A percentile compares a stretch with the other conserved stretches of the same genome.
Conservation (phyloP, 148 eudicot genomes). For the Selenicereus undatus region DNA sequence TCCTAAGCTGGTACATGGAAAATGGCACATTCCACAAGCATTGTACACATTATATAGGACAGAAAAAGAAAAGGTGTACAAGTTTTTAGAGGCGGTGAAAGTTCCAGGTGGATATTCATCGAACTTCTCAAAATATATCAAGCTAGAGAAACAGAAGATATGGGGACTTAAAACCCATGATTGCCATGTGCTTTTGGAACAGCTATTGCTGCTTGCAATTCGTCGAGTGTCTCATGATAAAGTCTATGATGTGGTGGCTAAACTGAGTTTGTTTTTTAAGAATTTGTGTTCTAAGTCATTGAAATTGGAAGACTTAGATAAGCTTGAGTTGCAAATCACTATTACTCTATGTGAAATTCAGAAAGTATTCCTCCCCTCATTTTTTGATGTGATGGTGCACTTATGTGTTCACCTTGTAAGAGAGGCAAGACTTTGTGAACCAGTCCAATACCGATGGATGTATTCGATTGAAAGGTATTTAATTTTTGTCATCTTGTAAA, state of each 20-base stretch:
- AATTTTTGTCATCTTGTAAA: not conserved
- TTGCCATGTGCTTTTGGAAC: slow-evolving; percentile 1
- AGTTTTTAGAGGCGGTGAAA: too few relatives aligned
- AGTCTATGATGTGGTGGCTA: too few relatives aligned
- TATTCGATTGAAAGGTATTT: not conserved
- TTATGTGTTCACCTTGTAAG: not conserved
- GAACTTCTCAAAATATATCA: too few relatives aligned
- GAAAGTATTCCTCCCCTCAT: slow-evolving; percentile 1
- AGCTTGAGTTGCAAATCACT: not conserved
- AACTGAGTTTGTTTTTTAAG: slow-evolving; percentile 1
- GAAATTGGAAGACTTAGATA: not conserved
- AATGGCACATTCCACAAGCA: slow-evolving; percentile 2
- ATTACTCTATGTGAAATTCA: slow-evolving; percentile 4
- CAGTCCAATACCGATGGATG: too few relatives aligned
- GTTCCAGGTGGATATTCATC: too few relatives aligned
- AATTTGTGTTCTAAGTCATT: slow-evolving; percentile 4
- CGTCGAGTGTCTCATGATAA: too few relatives aligned
- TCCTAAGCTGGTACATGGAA: not conserved
- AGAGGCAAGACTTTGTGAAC: not conserved
- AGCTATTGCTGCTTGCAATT: too few relatives aligned
- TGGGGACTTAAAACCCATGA: too few relatives aligned
- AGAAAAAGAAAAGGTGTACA: too few relatives aligned
- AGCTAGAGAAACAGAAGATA: too few relatives aligned
- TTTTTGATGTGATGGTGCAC: slow-evolving; percentile 12
- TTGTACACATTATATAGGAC: not conserved